These are phyloP conservation scores for Silene coronaria DNA, from an alignment of 179 eudicot species.

Conservation along the genomic window DNA sequence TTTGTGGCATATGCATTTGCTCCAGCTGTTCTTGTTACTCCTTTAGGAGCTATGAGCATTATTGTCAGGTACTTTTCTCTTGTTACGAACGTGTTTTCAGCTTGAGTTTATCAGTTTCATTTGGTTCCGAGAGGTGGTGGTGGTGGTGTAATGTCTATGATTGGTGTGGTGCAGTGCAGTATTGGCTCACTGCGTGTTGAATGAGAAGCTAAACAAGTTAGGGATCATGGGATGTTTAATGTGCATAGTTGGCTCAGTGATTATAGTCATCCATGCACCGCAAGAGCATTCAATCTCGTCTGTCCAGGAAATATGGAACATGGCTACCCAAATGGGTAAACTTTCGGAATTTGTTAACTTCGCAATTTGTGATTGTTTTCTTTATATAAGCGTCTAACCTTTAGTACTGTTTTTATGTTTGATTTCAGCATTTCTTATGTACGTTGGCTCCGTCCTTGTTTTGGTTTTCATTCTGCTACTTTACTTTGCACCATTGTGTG, in stretches of 20 bases:
- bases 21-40: conserved; percentile 72
- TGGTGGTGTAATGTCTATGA: background rate
- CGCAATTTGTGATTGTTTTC: too few relatives aligned
- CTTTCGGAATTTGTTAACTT: background rate
- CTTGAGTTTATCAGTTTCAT: background rate
- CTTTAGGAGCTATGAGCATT: conserved; percentile 69
- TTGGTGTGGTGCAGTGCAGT: conserved; percentile 42
- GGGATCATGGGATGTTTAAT: conserved; percentile 56
- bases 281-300: conserved; percentile 52
- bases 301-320: conserved; percentile 55
- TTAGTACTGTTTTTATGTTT: background rate
- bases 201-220: conserved; percentile 47
- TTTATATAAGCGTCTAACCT: background rate
- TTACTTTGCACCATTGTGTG: conserved; percentile 51
- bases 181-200: conserved; percentile 55
- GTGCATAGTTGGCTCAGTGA: conserved; percentile 59
- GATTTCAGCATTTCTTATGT: conserved; percentile 52
- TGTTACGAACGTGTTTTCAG: background rate
- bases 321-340: conserved; percentile 60
- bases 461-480: conserved; percentile 51
- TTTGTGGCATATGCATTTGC: conserved; percentile 79
- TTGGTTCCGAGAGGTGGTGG: background rate
- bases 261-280: conserved; percentile 71
- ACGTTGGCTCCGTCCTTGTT: conserved; percentile 46
- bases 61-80: conserved; percentile 44